Percentiles rank a stretch among this genome's conserved stretches.
Evolutionary conservation across 805 yeast genomes (phyloP).

Genomic region (Schwanniomyces vanrijiae): DNA sequence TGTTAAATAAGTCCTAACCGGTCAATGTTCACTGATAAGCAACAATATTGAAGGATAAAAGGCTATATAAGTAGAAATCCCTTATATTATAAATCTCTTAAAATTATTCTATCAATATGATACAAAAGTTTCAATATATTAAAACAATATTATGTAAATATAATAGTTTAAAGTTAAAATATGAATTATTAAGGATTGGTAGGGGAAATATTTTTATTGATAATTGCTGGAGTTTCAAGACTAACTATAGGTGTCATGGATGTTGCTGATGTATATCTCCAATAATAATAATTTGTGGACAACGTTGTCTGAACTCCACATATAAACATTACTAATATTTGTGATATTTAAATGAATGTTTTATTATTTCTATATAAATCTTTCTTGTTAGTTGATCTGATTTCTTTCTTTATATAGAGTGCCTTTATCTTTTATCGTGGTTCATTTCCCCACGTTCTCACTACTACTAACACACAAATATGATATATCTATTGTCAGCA

Average conservation of each 20-base stretch:
- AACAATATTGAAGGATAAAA: not conserved
- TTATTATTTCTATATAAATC: not conserved
- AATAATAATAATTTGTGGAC: not conserved
- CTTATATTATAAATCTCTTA: not conserved
- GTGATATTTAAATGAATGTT: too few species aligned
- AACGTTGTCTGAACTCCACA: not conserved
- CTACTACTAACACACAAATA: not conserved
- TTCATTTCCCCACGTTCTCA: not conserved
- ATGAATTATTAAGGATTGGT: not conserved
- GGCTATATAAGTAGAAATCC: not conserved
- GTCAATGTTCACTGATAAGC: not conserved
- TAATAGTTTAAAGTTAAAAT: not conserved
- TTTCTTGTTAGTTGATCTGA: not conserved
- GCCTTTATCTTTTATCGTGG: not conserved
- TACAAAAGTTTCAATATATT: not conserved
- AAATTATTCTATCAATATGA: not conserved
- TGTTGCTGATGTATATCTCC: not conserved
- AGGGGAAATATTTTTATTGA: not conserved
- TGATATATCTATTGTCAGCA: not conserved
- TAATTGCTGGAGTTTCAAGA: constrained; percentile 3
- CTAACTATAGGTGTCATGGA: constrained; percentile 1
- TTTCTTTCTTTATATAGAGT: not conserved
- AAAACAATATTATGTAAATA: not conserved
- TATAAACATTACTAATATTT: not conserved
- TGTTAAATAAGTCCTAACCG: not conserved